Evolutionary conservation across 176 grass and related monocot genomes (phyloP).

Genomic region (Guadua angustifolia): DNA sequence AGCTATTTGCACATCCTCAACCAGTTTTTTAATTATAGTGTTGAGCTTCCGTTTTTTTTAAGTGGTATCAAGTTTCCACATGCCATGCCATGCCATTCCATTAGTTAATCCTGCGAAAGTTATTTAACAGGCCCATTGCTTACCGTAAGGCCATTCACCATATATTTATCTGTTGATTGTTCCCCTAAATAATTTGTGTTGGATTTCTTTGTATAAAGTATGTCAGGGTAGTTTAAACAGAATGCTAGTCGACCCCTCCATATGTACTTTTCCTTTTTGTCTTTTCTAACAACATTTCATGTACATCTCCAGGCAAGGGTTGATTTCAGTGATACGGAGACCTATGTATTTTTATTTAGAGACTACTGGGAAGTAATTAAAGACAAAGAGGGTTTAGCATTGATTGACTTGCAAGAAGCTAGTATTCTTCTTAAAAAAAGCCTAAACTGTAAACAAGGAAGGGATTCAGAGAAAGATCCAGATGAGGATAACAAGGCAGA

Average conservation of each 20-base stretch:
- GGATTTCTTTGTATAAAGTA: slow-evolving; percentile 6
- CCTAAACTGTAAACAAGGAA: slow-evolving; percentile 40
- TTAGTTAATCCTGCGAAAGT: neutral
- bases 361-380: slow-evolving; percentile 82
- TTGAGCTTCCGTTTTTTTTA: slow-evolving; percentile 17
- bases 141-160: neutral
- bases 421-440: slow-evolving; percentile 54
- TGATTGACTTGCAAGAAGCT: slow-evolving; percentile 67
- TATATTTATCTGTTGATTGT: slow-evolving; percentile 28
- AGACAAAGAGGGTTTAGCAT: slow-evolving; percentile 60
- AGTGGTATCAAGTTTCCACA: neutral
- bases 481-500: slow-evolving; percentile 40
- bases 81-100: neutral
- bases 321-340: slow-evolving; percentile 47
- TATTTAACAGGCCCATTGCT: neutral
- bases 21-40: slow-evolving; percentile 30
- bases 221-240: slow-evolving; percentile 14
- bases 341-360: slow-evolving; percentile 64
- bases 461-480: slow-evolving; percentile 47
- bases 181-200: slow-evolving; percentile 32
- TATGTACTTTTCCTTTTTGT: neutral
- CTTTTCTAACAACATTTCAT: slow-evolving; percentile 43
- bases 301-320: slow-evolving; percentile 53
- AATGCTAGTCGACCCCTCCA: slow-evolving; percentile 30
- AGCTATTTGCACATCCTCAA: slow-evolving; percentile 36